phyloP scores from a whole-genome alignment of 2,329 filamentous ascomycete species.

The Thermothelomyces thermophilus region DNA sequence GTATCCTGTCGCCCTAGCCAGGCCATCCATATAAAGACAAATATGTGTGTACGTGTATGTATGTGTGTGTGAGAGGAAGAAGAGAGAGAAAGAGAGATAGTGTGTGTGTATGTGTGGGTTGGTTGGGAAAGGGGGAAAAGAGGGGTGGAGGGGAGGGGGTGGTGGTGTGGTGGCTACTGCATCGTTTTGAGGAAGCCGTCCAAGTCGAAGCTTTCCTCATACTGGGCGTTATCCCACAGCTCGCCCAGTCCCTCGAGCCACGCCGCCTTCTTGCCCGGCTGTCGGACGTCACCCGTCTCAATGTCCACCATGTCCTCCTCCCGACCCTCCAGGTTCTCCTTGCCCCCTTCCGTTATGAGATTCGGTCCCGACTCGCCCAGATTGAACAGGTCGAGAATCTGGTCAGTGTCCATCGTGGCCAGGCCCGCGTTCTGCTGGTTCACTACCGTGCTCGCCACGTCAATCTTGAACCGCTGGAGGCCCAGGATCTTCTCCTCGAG shows the following conservation, averaged over 20 bases:
- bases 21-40: too few species aligned
- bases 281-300: constrained; percentile 82
- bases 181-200: constrained; percentile 94
- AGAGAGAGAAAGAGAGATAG: too few species aligned
- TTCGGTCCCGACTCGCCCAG: constrained; percentile 70
- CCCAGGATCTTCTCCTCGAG: constrained; percentile 98
- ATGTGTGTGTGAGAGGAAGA: too few species aligned
- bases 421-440: constrained; percentile 98
- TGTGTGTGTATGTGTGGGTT: too few species aligned
- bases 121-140: too few species aligned
- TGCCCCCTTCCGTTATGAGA: constrained; percentile 53
- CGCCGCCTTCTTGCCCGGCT: constrained; percentile 87
- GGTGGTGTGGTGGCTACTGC: constrained; percentile 56
- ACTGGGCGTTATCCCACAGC: constrained; percentile 94
- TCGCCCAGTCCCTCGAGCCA: constrained; percentile 94
- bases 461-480: constrained; percentile 98
- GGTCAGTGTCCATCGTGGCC: constrained; percentile 94
- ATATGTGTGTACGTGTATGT: too few species aligned
- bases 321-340: constrained; percentile 52
- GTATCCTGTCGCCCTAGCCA: too few species aligned
- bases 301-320: constrained; percentile 89
- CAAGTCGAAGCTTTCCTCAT: constrained; percentile 95
- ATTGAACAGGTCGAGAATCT: constrained; percentile 94
- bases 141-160: not conserved
- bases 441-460: constrained; percentile 94